A percentile compares a stretch with the other conserved stretches of the same genome.
These are phyloP conservation scores for Trichosporon sp. DNA, from an alignment of 1,284 basidiomycete species.

Conservation along the genomic window DNA sequence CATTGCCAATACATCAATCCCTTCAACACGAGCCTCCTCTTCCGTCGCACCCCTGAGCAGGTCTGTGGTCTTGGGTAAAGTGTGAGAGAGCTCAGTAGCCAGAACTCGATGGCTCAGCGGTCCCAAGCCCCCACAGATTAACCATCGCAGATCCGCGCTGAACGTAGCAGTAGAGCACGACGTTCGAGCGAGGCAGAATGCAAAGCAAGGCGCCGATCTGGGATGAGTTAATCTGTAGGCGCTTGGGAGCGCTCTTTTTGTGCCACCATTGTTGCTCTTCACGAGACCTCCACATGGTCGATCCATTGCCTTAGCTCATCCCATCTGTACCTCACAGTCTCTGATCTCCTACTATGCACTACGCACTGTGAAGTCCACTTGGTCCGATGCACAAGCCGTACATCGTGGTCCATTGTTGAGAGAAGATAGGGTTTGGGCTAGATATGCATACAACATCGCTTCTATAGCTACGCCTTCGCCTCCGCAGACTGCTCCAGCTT, in stretches of 20 bases:
- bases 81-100: background rate
- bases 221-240: background rate
- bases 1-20: too few species aligned
- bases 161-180: background rate
- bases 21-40: too few species aligned
- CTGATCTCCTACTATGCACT: too few species aligned
- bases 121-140: background rate
- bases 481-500: too few species aligned
- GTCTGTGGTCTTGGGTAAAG: background rate
- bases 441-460: conserved; percentile 9
- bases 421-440: too few species aligned
- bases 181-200: background rate
- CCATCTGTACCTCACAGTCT: too few species aligned
- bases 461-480: background rate
- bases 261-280: too few species aligned
- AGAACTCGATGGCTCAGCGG: background rate
- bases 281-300: too few species aligned
- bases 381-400: too few species aligned
- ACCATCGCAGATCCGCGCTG: background rate
- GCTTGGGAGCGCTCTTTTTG: background rate
- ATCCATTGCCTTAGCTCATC: too few species aligned
- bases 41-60: background rate
- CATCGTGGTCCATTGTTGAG: too few species aligned
- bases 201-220: background rate
- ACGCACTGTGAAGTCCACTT: too few species aligned